Evolutionary conservation across 306 rosid genomes (phyloP).

Genomic region (Sphenostylis stenocarpa): DNA sequence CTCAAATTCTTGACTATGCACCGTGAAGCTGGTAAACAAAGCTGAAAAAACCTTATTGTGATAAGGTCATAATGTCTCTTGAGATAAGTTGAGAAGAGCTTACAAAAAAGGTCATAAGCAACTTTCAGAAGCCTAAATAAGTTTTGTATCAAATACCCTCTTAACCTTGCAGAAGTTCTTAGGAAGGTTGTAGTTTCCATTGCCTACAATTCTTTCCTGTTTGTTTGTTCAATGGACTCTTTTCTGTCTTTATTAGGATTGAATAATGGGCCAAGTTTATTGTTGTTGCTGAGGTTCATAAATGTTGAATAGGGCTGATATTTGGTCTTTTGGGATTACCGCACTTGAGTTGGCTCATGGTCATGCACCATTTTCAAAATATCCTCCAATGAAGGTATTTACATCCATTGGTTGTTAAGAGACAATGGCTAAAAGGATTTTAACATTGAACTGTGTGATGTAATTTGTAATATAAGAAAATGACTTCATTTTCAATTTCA

Average conservation of each 20-base stretch:
- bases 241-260: neutral
- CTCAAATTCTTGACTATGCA: neutral
- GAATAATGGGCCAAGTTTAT: constrained; percentile 3
- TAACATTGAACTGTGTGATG: neutral
- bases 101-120: neutral
- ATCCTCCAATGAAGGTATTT: constrained; percentile 63
- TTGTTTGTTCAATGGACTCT: neutral
- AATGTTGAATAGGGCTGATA: constrained; percentile 51
- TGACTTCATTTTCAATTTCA: constrained; percentile 16
- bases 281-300: neutral
- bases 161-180: neutral
- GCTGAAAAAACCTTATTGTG: neutral
- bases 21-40: neutral
- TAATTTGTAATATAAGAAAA: neutral
- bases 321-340: constrained; percentile 66
- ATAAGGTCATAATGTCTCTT: neutral
- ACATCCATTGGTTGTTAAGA: neutral
- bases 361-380: constrained; percentile 63
- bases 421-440: neutral
- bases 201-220: neutral
- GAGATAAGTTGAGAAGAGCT: neutral
- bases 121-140: neutral
- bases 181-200: neutral
- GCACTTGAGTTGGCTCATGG: constrained; percentile 68
- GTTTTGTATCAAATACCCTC: neutral